Evolutionary conservation across 2,329 filamentous ascomycete genomes (phyloP), one percentile per base, ranked within the genome.

Genomic region (Colletotrichum sidae): DNA sequence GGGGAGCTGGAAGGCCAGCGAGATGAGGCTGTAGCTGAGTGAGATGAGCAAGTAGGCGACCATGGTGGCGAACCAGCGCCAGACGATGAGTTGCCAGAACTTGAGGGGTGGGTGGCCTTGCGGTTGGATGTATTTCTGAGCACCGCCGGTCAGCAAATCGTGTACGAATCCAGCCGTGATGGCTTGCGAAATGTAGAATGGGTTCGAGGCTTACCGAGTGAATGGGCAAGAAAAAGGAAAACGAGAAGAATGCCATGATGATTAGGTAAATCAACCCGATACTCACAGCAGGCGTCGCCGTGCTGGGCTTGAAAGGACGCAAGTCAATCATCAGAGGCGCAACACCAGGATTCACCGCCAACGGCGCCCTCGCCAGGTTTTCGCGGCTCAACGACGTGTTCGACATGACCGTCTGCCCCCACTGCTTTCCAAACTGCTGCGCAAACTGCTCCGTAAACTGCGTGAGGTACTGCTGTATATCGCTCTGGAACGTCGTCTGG

Each of bases 181-280:
- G 15, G 51, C 3, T 15, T 12, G 25, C 25, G 10, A 2, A 17
- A 0, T 0, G 2, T 17, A 3, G 17, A 17, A 6, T 1, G 7
- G 2, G 5, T 2, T n/a, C 6, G 4, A 7, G 2, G 57, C 72
- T 57, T 67, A 76, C 83, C 69, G 81, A 82, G 72, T 91, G 87
- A 12, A 89, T 85, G 0, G 88, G 88, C 49, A 90, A 78, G 70
- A 90, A 87, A 76, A 90, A 90, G 0, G 83, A 80, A 73, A 88
- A 90, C 35, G 83, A 87, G 78, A 90, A 90, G 77, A 90, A 90
- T 0, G 87, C 86, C 45, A 90, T 80, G 70, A 91, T 90, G 70
- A 91, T 90, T 2, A 90, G 77, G 71, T 90, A 90, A 69, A 91
- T 90, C 35, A 90, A 75, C 0, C 88, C 88, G 57, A 90, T 88